Evolutionary conservation across 345 rosid species (phyloP).

Genomic region (Syzygium grande): DNA sequence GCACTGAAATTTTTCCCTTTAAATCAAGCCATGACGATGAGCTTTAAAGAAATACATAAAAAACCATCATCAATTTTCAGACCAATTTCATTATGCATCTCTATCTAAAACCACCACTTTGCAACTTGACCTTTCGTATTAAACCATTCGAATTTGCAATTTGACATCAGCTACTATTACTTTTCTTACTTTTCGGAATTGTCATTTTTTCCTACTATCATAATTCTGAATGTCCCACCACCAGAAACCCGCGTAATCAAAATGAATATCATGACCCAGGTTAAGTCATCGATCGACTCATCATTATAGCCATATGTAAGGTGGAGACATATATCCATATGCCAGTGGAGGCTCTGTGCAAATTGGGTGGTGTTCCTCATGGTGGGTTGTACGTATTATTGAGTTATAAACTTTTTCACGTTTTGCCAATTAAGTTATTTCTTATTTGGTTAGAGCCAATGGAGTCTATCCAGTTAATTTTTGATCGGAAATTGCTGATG

Average conservation of each 20-base stretch:
- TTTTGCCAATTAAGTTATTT: no score
- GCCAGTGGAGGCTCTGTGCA: no score
- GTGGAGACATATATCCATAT: no score
- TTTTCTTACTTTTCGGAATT: no score
- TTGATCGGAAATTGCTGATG: no score
- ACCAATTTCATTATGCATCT: background rate
- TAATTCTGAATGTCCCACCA: background rate
- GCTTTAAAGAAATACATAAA: background rate
- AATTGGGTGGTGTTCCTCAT: no score
- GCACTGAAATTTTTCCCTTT: background rate
- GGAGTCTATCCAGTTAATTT: no score
- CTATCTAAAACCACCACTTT: no score
- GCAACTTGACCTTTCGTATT: background rate
- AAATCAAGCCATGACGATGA: background rate
- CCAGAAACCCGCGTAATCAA: background rate
- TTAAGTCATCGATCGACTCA: background rate
- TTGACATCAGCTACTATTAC: background rate
- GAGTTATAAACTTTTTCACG: no score
- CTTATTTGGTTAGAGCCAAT: no score
- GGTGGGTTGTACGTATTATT: no score
- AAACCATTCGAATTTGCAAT: background rate
- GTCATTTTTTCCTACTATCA: background rate
- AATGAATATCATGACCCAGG: background rate
- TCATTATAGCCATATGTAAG: no score
- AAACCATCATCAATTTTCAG: background rate